These are phyloP conservation scores for Diplosphaera chodatii DNA, from an alignment of 139 green algal species.

Conservation along the genomic window DNA sequence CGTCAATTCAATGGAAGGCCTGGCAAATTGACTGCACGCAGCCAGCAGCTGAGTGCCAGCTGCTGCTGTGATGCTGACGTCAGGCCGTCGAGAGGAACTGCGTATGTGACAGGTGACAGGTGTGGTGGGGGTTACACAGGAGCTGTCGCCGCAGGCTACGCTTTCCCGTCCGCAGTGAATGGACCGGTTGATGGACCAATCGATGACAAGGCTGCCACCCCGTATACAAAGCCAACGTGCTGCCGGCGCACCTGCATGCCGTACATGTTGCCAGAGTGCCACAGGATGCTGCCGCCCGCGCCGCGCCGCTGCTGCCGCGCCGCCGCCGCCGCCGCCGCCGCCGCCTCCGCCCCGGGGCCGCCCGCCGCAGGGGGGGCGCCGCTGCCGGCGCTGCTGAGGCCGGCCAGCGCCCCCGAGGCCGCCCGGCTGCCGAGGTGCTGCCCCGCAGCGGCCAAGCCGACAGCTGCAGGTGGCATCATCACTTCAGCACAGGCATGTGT, in stretches of 20 bases:
- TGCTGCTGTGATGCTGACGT: no score
- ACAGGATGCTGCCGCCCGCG: conserved; percentile 9
- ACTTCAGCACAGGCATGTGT: no score
- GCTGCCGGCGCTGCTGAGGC: neutral
- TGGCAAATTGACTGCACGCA: no score
- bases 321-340: neutral
- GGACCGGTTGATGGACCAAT: no score
- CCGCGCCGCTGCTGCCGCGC: neutral
- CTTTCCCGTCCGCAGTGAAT: neutral
- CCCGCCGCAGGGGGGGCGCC: neutral
- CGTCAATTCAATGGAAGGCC: no score
- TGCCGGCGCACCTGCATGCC: conserved; percentile 17
- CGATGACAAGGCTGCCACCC: no score
- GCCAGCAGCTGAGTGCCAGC: no score
- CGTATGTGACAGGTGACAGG: conserved; percentile 21
- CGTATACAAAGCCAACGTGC: neutral
- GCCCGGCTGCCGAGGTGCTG: no score
- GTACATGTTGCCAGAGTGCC: conserved; percentile 26
- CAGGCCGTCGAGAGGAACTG: neutral
- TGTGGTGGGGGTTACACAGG: conserved; percentile 20
- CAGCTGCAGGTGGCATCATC: no score
- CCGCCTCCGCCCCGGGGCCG: neutral
- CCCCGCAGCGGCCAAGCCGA: no score
- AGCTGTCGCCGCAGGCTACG: neutral
- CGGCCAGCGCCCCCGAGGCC: neutral